Base-by-base conservation (phyloP, 768 basidiomycete species). In the Pleurotus tuoliensis region DNA sequence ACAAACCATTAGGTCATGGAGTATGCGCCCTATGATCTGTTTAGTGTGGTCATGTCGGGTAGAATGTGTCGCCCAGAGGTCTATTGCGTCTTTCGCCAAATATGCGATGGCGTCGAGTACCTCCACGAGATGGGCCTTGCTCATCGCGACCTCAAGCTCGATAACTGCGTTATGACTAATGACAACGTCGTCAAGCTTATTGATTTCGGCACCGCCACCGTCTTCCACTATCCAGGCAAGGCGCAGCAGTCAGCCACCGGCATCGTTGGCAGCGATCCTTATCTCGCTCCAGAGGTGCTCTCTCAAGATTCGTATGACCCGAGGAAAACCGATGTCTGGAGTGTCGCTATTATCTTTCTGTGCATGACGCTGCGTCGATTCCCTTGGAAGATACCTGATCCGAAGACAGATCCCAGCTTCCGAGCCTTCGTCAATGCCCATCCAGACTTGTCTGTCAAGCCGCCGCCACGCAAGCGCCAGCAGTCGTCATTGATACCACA, bases 141-240 rank as follows among this genome's bases (percentile, higher is more conserved):
- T 4, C 97, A 99, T 67, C 92, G 97, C 45, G 97, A 99, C 72
- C 85, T 99, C 74, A 99, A 99, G 73, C 89, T 99, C 58, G 97
- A 99, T 77, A 99, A 99, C 71, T 98, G 97, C 71, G 97, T 99
- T 76, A 97, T 99, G 92, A 96, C 91, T n/a, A 77, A 77, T 3
- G 81, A 88, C 66, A 94, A 98, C 67, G 83, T 97, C 62, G 92
- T 99, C 77, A 99, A 99, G 71, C 82, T 99, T 62, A 99, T 99
- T 74, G 97, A 99, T 73, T 99, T 99, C 74, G 97, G 97, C 52
- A 99, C 97, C 4, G 97, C 97, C n/a, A 94, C 94, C 61, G 95
- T 99, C 58, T 99, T 99, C 75, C 94, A 97, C 63, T 99, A 98
- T 67, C 97, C 97, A 0, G 96, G 94, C 57, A 94, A 94, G 72